Conservation (phyloP, 2,329 filamentous ascomycete genomes). For the Pseudocercospora macadamiae region DNA sequence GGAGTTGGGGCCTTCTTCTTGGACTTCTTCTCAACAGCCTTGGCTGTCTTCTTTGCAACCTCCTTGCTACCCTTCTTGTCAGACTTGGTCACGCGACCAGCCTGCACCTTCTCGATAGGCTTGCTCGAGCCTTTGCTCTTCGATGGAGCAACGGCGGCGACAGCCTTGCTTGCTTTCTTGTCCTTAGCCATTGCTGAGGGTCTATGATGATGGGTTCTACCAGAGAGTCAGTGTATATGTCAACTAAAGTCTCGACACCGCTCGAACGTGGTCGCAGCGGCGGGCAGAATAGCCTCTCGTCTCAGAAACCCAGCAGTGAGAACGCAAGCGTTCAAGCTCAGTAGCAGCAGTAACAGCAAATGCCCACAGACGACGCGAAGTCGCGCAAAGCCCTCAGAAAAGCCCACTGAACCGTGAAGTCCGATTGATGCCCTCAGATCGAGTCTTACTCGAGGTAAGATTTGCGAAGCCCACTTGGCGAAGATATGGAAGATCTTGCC, state of each 20-base stretch:
- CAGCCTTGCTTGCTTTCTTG: constrained; percentile 43
- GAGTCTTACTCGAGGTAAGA: constrained; percentile 31
- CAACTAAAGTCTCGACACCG: constrained; percentile 19
- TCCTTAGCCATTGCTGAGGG: constrained; percentile 48
- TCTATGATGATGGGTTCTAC: constrained; percentile 37
- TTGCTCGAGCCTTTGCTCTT: constrained; percentile 34
- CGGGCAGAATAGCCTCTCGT: constrained; percentile 33
- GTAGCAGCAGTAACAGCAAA: constrained; percentile 37
- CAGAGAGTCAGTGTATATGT: constrained; percentile 33
- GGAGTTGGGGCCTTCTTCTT: constrained; percentile 56
- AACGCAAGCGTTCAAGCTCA: constrained; percentile 47
- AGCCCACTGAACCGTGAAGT: constrained; percentile 36
- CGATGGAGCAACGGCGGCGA: constrained; percentile 31
- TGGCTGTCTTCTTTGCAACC: constrained; percentile 54
- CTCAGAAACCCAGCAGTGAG: constrained; percentile 42
- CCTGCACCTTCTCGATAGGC: constrained; percentile 59
- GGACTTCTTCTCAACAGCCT: constrained; percentile 41
- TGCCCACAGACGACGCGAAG: constrained; percentile 38
- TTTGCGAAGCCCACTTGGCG: constrained; percentile 36
- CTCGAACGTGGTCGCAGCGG: constrained; percentile 16
- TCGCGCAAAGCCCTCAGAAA: constrained; percentile 39
- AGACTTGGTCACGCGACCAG: constrained; percentile 68
- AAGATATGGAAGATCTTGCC: constrained; percentile 42
- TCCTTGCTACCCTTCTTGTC: constrained; percentile 62
- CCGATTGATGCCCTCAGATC: constrained; percentile 39